phyloP scores from a whole-genome alignment of 2,329 filamentous ascomycete genomes.

The Fusarium guadeloupense region DNA sequence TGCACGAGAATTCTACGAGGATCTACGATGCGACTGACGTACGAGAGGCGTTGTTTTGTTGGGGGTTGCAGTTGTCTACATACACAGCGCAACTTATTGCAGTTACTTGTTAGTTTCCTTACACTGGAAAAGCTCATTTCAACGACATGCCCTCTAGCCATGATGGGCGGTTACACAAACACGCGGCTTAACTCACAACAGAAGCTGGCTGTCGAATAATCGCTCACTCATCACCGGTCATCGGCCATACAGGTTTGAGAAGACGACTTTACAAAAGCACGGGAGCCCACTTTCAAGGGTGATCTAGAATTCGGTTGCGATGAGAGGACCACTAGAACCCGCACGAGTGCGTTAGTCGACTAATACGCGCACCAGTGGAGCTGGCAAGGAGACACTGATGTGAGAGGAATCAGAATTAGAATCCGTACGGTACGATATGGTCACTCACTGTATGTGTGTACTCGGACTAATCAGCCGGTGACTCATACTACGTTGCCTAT shows the following conservation, averaged over 20 bases:
- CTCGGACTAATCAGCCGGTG: conserved; percentile 21
- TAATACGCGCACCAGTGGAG: conserved; percentile 30
- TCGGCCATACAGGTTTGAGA: conserved; percentile 24
- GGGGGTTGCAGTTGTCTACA: conserved; percentile 7
- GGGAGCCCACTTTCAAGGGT: conserved; percentile 18
- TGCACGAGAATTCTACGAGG: conserved; percentile 5
- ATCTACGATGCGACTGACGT: conserved; percentile 36
- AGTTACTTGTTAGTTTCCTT: background rate
- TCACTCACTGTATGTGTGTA: background rate
- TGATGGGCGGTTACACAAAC: conserved; percentile 10
- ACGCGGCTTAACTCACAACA: background rate
- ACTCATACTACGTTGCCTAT: conserved; percentile 27
- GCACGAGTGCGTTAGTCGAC: conserved; percentile 28
- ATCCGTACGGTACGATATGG: conserved; percentile 3
- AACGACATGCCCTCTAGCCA: conserved; percentile 15
- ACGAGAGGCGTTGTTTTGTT: conserved; percentile 18
- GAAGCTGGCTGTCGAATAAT: conserved; percentile 22
- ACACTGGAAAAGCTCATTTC: background rate
- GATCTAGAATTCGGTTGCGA: conserved; percentile 36
- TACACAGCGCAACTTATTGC: background rate
- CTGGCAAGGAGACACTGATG: background rate
- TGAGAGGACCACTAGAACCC: conserved; percentile 31
- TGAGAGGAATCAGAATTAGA: conserved; percentile 13
- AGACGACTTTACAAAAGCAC: conserved; percentile 11
- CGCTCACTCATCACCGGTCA: conserved; percentile 25